These are phyloP conservation scores for Orychophragmus violaceus DNA, from an alignment of 345 rosid genomes.

Conservation along the genomic window DNA sequence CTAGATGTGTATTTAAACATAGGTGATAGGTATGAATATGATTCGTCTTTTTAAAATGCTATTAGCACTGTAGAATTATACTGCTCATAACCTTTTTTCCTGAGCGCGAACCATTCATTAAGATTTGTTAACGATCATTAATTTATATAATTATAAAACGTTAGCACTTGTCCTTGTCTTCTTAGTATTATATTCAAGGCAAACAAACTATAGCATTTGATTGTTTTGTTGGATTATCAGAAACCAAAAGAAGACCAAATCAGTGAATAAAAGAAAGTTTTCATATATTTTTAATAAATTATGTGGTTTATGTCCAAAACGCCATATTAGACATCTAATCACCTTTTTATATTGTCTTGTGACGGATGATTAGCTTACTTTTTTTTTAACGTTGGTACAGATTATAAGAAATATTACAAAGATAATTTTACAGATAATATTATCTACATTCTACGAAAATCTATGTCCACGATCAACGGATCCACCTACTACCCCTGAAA, in stretches of 20 bases:
- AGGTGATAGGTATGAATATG: not conserved
- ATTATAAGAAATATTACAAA: too few relatives aligned
- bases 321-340: slow-evolving; percentile 16
- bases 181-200: slow-evolving; percentile 10
- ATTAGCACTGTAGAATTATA: slow-evolving; percentile 1
- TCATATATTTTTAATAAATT: slow-evolving; percentile 7
- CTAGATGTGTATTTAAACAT: not conserved
- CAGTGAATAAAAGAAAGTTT: slow-evolving; percentile 8
- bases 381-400: too few relatives aligned
- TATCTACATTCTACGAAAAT: too few relatives aligned
- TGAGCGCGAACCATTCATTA: slow-evolving; percentile 20
- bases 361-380: not conserved
- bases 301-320: slow-evolving; percentile 21
- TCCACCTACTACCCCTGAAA: too few relatives aligned
- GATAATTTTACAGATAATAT: too few relatives aligned
- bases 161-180: slow-evolving; percentile 23
- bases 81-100: slow-evolving; percentile 13
- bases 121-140: slow-evolving; percentile 12
- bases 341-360: slow-evolving; percentile 12
- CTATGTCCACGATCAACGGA: too few relatives aligned
- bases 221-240: slow-evolving; percentile 29
- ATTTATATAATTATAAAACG: not conserved
- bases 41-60: not conserved
- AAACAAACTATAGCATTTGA: slow-evolving; percentile 13
- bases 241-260: slow-evolving; percentile 21